phyloP scores from a whole-genome alignment of 2,329 filamentous ascomycete species.

The Colletotrichum brevisporum region DNA sequence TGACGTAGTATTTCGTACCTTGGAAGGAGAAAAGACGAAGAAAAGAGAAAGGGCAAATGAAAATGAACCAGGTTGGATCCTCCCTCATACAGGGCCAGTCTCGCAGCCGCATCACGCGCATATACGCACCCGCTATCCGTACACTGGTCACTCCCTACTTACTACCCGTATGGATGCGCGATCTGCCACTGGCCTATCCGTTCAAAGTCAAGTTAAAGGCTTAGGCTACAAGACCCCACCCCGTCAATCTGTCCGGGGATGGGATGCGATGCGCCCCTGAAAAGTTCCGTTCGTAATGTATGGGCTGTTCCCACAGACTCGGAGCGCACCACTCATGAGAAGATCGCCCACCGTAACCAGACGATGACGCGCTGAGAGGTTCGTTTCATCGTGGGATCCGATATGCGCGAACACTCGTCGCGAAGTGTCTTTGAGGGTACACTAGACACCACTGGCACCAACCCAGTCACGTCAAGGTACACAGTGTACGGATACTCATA shows the following conservation, averaged over 20 bases:
- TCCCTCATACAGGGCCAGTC: neutral
- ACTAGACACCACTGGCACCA: too few relatives aligned
- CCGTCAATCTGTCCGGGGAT: neutral
- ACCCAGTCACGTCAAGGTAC: too few relatives aligned
- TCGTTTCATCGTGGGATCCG: slow-evolving; percentile 39
- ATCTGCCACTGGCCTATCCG: neutral
- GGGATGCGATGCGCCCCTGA: neutral
- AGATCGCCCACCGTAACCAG: slow-evolving; percentile 31
- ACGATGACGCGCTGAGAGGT: slow-evolving; percentile 38
- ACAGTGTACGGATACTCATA: too few relatives aligned
- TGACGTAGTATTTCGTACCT: too few relatives aligned
- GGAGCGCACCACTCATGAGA: slow-evolving; percentile 27
- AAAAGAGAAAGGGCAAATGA: too few relatives aligned
- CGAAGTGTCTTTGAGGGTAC: too few relatives aligned
- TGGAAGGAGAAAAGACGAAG: too few relatives aligned
- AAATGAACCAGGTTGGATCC: too few relatives aligned
- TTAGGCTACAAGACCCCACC: neutral
- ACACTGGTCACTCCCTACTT: too few relatives aligned
- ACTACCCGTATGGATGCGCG: slow-evolving; percentile 6
- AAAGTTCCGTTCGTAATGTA: neutral
- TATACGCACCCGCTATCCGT: slow-evolving; percentile 8
- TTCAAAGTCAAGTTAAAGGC: neutral
- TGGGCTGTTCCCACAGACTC: slow-evolving; percentile 17
- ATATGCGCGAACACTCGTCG: slow-evolving; percentile 26
- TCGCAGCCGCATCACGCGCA: slow-evolving; percentile 34